Base-by-base conservation (phyloP, 2,329 filamentous ascomycete species). In the Fusarium sacchari region DNA sequence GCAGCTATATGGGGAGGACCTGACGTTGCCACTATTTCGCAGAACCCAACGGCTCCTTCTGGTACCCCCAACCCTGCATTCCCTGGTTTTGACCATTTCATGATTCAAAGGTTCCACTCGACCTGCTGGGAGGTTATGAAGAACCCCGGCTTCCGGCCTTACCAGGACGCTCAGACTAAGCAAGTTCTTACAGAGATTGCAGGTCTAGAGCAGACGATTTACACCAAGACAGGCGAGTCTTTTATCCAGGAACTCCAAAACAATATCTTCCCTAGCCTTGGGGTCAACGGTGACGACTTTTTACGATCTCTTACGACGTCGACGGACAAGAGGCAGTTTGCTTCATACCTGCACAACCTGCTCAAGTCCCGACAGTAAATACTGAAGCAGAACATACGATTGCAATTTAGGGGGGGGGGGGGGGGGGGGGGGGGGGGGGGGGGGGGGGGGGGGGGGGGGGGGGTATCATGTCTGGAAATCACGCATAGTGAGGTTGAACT, bases 121-220 rank as follows among this genome's bases (percentile, higher is more conserved):
- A 88, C 97, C 13, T 95, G 93, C 81, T 99, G 96, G 96, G 93
- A 94, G 44, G 91, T 98, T 12, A 90, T 97, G 40, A 90, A 90
- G 43, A 93, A 95, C 49, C 87, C 92, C 11, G 88, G 88, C 26
- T 98, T 98, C 87, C 93, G 93, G 73, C 90, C 94, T 3, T 91
- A 91, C 72, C 83, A 85, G 61, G 96, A 99, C 80, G 95, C 95
- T 4, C 95, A 97, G 84, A 93, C 93, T 39, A 93, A 93, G 80
- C 93, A 95, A 81, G 93, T 98, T 3, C 88, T 99, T 43, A 91
- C 91, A 62, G 96, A 99, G 84, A 94, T 97, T 71, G 95, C 95
- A 6, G 89, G 88, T 6, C 84, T 99, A 67, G 95, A 99, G 82
- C 94, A 96, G 83, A 92, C 90, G 40, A 96, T 99, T 71, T 96